Evolutionary conservation across 768 basidiomycete species (phyloP).

Genomic region (Omphalotus guepiniiformis): DNA sequence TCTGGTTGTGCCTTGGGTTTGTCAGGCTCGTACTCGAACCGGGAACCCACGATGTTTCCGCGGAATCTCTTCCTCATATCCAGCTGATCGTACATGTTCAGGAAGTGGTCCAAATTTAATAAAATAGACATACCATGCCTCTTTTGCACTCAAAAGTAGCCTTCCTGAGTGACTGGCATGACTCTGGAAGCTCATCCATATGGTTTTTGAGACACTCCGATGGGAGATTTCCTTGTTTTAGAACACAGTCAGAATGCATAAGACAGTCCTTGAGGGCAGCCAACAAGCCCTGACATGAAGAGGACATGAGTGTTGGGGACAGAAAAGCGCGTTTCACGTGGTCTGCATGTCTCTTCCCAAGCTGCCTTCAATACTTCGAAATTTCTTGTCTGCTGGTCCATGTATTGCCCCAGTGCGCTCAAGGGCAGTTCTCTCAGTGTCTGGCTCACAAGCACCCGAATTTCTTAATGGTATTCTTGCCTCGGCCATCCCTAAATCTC

Average conservation of each 20-base stretch:
- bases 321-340: conserved; percentile 1
- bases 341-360: not conserved
- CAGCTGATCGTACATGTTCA: conserved; percentile 38
- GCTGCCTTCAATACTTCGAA: conserved; percentile 36
- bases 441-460: conserved; percentile 73
- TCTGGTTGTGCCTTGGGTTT: not conserved
- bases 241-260: conserved; percentile 81
- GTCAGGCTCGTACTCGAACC: conserved; percentile 36
- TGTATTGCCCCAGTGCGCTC: conserved; percentile 59
- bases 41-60: conserved; percentile 61
- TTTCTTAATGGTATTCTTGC: conserved; percentile 81
- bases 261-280: conserved; percentile 80
- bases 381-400: conserved; percentile 44
- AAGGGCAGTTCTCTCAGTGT: conserved; percentile 67
- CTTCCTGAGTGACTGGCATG: conserved; percentile 73
- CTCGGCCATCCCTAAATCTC: conserved; percentile 38
- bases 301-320: conserved; percentile 51
- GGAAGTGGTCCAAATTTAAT: not conserved
- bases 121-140: conserved; percentile 61
- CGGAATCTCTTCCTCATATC: conserved; percentile 84
- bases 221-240: conserved; percentile 72
- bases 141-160: conserved; percentile 90
- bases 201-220: conserved; percentile 82
- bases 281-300: conserved; percentile 74
- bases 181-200: conserved; percentile 69